Conservation (phyloP, 2,329 filamentous ascomycete species). For the Verticillium alfalfae region DNA sequence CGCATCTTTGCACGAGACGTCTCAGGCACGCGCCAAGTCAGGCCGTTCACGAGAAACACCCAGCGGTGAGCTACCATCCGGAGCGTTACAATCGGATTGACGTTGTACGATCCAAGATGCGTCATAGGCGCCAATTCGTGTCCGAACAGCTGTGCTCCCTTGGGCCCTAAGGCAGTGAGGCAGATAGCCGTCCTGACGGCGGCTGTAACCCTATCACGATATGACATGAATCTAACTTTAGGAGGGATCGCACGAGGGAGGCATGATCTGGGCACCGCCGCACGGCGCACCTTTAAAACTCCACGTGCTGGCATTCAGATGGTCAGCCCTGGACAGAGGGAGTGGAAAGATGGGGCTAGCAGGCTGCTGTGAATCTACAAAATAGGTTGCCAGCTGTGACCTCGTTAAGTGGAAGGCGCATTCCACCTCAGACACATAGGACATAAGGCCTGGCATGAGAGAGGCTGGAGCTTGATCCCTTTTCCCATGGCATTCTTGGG, state of each 20-base stretch:
- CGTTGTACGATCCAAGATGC: not conserved
- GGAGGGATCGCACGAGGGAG: not conserved
- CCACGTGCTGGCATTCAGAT: not conserved
- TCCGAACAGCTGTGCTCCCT: not conserved
- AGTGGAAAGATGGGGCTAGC: not conserved
- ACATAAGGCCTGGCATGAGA: not conserved
- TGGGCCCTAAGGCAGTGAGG: not conserved
- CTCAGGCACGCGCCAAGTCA: not conserved
- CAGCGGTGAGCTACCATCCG: not conserved
- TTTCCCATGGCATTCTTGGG: not conserved
- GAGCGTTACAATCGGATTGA: not conserved
- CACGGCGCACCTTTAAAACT: not conserved
- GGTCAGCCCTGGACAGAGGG: not conserved
- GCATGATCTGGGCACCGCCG: not conserved
- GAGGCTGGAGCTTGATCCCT: not conserved
- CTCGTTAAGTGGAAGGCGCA: not conserved
- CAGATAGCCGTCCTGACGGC: not conserved
- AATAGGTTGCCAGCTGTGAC: not conserved
- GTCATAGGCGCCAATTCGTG: not conserved
- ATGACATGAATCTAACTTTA: not conserved
- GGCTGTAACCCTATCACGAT: not conserved
- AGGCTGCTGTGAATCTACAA: not conserved
- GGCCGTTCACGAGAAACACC: not conserved
- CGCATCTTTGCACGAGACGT: not conserved
- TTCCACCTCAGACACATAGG: not conserved